A percentile compares a stretch with the other conserved stretches of the same genome.
These are phyloP conservation scores for Anthoceros angustus DNA, from an alignment of 225 moss, liverwort and hornwort species.

Conservation along the genomic window DNA sequence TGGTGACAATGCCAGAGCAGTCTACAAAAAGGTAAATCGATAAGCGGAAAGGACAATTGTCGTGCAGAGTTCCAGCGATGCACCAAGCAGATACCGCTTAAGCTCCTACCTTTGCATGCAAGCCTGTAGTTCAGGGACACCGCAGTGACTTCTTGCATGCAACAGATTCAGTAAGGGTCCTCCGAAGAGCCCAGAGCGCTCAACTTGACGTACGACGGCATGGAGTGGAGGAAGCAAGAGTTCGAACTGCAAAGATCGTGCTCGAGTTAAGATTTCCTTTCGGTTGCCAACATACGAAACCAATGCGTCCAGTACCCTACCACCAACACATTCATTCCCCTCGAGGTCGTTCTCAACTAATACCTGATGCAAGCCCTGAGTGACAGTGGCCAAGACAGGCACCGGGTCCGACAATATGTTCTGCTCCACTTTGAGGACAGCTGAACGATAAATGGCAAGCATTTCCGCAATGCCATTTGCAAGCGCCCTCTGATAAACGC, in stretches of 20 bases:
- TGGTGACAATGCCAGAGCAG: constrained; percentile 98
- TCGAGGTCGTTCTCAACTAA: not conserved
- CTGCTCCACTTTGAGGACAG: constrained; percentile 85
- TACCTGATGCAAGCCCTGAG: constrained; percentile 88
- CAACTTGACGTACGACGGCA: constrained; percentile 82
- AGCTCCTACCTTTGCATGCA: constrained; percentile 82
- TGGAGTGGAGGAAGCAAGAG: constrained; percentile 69
- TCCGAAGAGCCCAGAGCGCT: constrained; percentile 77
- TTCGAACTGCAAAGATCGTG: constrained; percentile 60
- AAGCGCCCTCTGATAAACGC: constrained; percentile 84
- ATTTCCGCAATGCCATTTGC: constrained; percentile 93
- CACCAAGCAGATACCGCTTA: not conserved
- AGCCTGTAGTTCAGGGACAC: constrained; percentile 90
- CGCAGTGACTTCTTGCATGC: constrained; percentile 93
- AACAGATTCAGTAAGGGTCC: constrained; percentile 84
- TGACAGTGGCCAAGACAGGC: constrained; percentile 86
- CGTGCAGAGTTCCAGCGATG: not conserved
- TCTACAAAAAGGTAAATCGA: constrained; percentile 32
- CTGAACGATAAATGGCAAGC: constrained; percentile 81
- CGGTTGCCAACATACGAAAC: too few relatives aligned
- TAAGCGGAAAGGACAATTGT: constrained; percentile 10
- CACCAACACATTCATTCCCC: not conserved
- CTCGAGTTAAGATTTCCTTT: not conserved
- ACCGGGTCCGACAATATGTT: constrained; percentile 75
- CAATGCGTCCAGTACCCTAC: not conserved